Evolutionary conservation across 2,329 filamentous ascomycete species (phyloP).

Genomic region (Cercospora sesami): DNA sequence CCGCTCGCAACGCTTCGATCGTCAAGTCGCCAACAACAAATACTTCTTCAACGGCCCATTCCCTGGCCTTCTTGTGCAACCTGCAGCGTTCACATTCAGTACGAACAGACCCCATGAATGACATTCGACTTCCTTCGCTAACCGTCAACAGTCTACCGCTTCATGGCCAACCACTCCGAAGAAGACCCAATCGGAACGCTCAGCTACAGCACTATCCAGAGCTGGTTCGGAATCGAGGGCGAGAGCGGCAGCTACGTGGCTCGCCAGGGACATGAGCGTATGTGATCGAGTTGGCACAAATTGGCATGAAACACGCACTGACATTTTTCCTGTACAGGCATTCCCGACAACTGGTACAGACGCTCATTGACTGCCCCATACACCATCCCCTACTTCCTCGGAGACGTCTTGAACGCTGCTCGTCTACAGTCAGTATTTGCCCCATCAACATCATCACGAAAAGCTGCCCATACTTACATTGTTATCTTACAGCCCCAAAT

Average conservation of each 20-base stretch:
- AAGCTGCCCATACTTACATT: neutral
- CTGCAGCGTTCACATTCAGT: conserved; percentile 29
- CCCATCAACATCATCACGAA: no score
- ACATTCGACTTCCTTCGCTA: neutral
- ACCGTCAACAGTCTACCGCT: conserved; percentile 28
- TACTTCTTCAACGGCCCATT: conserved; percentile 30
- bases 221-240: conserved; percentile 32
- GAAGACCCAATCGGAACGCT: conserved; percentile 29
- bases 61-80: conserved; percentile 23
- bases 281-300: neutral
- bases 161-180: conserved; percentile 35
- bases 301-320: neutral
- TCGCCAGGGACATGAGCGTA: conserved; percentile 29
- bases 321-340: neutral
- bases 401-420: conserved; percentile 26
- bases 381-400: conserved; percentile 36
- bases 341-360: conserved; percentile 36
- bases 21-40: conserved; percentile 35
- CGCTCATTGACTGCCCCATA: conserved; percentile 36
- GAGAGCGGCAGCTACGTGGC: conserved; percentile 26
- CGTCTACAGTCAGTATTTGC: conserved; percentile 23
- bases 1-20: conserved; percentile 27
- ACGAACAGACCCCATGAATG: neutral
- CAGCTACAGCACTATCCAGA: conserved; percentile 25
- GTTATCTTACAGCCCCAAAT: conserved; percentile 27